These are phyloP conservation scores for Blastocladiella emersonii DNA, from an alignment of 371 early-diverging fungal genomes.

Conservation along the genomic window DNA sequence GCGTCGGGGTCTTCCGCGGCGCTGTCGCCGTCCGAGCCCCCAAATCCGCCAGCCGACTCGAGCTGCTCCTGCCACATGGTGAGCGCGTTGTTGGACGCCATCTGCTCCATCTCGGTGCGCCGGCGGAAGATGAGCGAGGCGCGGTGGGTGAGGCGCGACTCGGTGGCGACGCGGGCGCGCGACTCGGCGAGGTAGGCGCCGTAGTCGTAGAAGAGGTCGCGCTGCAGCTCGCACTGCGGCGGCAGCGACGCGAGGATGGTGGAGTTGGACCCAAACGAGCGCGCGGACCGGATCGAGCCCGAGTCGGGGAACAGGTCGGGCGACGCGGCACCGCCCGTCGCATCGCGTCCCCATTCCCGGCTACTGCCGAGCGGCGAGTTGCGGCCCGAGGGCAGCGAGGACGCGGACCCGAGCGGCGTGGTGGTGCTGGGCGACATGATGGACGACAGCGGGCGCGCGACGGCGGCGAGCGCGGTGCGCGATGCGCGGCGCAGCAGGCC, in stretches of 20 bases:
- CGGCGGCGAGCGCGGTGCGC: no score
- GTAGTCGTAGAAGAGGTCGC: neutral
- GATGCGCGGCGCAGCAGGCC: no score
- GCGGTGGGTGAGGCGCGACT: neutral
- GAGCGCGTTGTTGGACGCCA: neutral
- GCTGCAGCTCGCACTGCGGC: neutral
- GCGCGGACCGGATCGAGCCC: neutral
- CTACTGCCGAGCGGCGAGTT: no score
- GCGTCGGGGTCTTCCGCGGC: neutral
- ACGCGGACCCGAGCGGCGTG: neutral
- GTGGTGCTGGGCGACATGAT: neutral
- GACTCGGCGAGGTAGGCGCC: neutral
- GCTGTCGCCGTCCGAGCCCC: neutral
- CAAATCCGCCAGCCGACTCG: neutral
- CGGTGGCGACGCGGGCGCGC: neutral
- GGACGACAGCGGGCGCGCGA: neutral
- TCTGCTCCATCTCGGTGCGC: neutral
- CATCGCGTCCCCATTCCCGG: no score
- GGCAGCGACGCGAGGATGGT: neutral
- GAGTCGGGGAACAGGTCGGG: neutral
- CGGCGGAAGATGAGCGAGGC: neutral
- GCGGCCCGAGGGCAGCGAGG: neutral
- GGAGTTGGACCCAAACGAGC: neutral
- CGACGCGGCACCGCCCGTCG: neutral
- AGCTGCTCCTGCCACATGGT: neutral